These are phyloP conservation scores for Mycothermus thermophilus DNA, from an alignment of 495 filamentous ascomycete genomes.

Conservation along the genomic window DNA sequence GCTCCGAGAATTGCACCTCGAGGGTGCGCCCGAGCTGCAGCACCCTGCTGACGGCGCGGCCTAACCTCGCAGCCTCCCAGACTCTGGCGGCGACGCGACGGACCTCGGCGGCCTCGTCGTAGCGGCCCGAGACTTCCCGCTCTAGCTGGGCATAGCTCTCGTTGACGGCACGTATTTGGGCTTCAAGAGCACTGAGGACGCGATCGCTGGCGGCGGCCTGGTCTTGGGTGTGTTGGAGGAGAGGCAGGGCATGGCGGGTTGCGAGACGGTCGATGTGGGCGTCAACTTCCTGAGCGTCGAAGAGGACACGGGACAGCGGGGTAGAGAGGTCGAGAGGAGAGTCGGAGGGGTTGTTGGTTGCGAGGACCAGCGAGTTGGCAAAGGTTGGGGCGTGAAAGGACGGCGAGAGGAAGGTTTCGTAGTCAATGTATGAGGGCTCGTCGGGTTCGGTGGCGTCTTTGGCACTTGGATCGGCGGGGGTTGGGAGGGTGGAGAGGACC, in stretches of 20 bases:
- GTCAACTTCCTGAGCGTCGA: conserved; percentile 94
- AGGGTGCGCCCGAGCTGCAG: conserved; percentile 74
- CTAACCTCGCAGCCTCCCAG: conserved; percentile 63
- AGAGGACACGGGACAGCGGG: conserved; percentile 83
- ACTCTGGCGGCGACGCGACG: conserved; percentile 57
- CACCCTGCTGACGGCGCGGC: conserved; percentile 58
- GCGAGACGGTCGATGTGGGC: conserved; percentile 86
- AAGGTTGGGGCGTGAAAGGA: conserved; percentile 66
- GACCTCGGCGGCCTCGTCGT: conserved; percentile 69
- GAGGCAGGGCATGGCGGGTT: conserved; percentile 65
- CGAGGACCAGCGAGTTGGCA: conserved; percentile 74
- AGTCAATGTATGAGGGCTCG: conserved; percentile 87
- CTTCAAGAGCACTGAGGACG: conserved; percentile 58
- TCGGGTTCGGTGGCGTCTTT: conserved; percentile 19
- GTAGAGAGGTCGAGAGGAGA: conserved; percentile 85
- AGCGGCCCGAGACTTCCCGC: conserved; percentile 67
- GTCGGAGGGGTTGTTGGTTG: conserved; percentile 85
- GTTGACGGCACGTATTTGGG: conserved; percentile 63
- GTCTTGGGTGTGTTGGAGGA: conserved; percentile 63
- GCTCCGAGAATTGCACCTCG: conserved; percentile 57
- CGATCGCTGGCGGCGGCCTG: conserved; percentile 53
- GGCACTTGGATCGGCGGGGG: conserved; percentile 2
- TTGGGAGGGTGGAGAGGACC: background rate
- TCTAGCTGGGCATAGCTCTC: conserved; percentile 72
- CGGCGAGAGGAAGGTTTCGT: conserved; percentile 80